Conservation (phyloP, 108 stramenopile species). For the Fistulifera pelliculosa region DNA sequence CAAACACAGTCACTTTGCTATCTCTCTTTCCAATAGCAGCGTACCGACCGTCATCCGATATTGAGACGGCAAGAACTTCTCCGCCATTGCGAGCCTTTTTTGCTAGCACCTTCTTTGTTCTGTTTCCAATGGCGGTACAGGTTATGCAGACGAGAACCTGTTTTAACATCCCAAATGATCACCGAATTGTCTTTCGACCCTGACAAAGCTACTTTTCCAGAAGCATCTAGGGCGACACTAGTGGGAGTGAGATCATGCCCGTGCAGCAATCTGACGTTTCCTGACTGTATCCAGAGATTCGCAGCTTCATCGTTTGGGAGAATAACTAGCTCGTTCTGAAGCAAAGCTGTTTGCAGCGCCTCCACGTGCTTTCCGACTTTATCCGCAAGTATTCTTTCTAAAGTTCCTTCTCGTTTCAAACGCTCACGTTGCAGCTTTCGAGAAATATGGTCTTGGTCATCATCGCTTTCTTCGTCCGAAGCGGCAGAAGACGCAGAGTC, state of each 20-base stretch:
- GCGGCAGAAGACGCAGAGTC: constrained; percentile 19
- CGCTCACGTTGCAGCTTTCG: constrained; percentile 42
- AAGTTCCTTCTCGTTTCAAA: constrained; percentile 54
- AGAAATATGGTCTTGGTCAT: constrained; percentile 19
- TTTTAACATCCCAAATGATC: constrained; percentile 85
- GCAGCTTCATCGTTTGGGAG: constrained; percentile 13
- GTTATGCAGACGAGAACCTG: constrained; percentile 27
- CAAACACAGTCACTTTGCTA: constrained; percentile 76
- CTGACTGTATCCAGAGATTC: constrained; percentile 45
- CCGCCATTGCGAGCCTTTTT: constrained; percentile 41
- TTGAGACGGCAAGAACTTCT: constrained; percentile 87
- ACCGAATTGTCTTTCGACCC: constrained; percentile 96
- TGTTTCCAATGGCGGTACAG: constrained; percentile 41
- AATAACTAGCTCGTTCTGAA: neutral
- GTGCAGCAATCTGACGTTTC: constrained; percentile 37
- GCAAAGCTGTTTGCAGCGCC: constrained; percentile 2
- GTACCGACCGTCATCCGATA: constrained; percentile 88
- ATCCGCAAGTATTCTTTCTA: constrained; percentile 50
- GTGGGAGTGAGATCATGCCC: constrained; percentile 84
- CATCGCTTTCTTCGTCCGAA: constrained; percentile 24
- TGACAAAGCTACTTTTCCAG: constrained; percentile 52
- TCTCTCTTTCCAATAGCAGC: constrained; percentile 88
- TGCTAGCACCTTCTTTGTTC: constrained; percentile 1
- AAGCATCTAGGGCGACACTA: constrained; percentile 68
- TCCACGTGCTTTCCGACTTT: constrained; percentile 31